A percentile compares a stretch with the other conserved stretches of the same genome.
These are phyloP conservation scores for Glonium stellatum DNA, from an alignment of 495 filamentous ascomycete species.

Conservation along the genomic window DNA sequence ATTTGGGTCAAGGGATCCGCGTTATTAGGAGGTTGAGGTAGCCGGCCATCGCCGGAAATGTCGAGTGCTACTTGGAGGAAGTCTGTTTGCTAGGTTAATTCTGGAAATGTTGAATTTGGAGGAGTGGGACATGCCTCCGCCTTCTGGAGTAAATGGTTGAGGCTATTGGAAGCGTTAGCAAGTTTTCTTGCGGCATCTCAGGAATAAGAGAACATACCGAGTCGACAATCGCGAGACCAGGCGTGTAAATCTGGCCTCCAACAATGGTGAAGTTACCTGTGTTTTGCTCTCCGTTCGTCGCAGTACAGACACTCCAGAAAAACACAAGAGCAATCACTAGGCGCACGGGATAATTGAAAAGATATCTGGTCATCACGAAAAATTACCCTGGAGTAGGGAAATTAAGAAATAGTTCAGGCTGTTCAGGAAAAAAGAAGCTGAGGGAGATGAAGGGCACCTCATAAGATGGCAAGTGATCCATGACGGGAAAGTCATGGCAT, in stretches of 20 bases:
- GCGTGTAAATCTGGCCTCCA: constrained; percentile 57
- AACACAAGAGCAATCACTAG: background rate
- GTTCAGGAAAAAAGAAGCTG: background rate
- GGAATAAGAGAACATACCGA: constrained; percentile 23
- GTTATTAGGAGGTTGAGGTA: constrained; percentile 50
- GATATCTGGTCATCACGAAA: background rate
- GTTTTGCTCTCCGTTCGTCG: background rate
- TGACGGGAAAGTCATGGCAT: background rate
- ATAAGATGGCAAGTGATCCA: background rate
- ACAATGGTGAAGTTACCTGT: constrained; percentile 42
- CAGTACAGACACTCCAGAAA: background rate
- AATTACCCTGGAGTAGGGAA: background rate
- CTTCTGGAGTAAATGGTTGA: constrained; percentile 59
- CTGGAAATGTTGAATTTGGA: too few relatives aligned
- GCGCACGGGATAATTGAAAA: background rate
- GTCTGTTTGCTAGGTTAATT: too few relatives aligned
- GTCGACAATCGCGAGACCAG: constrained; percentile 56
- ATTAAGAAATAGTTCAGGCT: background rate
- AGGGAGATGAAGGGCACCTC: background rate
- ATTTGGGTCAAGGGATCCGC: constrained; percentile 42
- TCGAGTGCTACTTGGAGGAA: constrained; percentile 60
- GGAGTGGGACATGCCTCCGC: too few relatives aligned
- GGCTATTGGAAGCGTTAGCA: constrained; percentile 32
- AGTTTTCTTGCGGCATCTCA: background rate
- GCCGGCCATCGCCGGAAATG: constrained; percentile 55